phyloP scores from a whole-genome alignment of 2,329 filamentous ascomycete species.

The Phyllosticta citriasiana region DNA sequence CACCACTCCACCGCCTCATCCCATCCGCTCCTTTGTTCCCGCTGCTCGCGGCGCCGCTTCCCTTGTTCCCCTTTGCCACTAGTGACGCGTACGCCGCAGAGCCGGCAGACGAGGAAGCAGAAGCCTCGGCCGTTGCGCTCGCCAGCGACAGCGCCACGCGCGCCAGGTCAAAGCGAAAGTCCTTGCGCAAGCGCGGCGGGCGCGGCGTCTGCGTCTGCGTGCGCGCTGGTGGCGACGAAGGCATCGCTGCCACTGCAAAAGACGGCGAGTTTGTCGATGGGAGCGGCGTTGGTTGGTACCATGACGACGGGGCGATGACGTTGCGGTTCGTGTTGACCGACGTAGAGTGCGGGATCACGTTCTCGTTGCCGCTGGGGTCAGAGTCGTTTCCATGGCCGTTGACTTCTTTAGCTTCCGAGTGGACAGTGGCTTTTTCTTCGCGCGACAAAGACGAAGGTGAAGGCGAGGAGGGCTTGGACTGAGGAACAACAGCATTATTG shows the following conservation, averaged over 20 bases:
- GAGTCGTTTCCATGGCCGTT: not conserved
- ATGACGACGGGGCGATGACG: not conserved
- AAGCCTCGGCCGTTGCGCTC: not conserved
- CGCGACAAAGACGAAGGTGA: not conserved
- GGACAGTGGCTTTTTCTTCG: not conserved
- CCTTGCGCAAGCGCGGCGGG: not conserved
- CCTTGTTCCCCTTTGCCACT: not conserved
- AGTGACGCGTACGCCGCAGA: not conserved
- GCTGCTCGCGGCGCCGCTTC: too few species aligned
- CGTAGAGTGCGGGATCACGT: too few species aligned
- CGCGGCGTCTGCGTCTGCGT: not conserved
- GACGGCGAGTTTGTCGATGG: not conserved
- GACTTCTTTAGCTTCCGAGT: not conserved
- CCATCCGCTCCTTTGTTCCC: too few species aligned
- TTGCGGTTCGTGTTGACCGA: too few species aligned
- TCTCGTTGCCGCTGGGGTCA: not conserved
- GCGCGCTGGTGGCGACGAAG: not conserved
- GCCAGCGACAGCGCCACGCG: not conserved
- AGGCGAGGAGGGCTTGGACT: not conserved
- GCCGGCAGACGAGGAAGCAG: not conserved
- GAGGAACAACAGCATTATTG: not conserved
- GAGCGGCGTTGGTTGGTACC: not conserved
- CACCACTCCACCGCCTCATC: not conserved
- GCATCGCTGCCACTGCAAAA: too few species aligned
- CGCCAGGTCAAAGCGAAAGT: not conserved